Evolutionary conservation across 768 basidiomycete genomes (phyloP).

Genomic region (Aureoboletus auriporus): DNA sequence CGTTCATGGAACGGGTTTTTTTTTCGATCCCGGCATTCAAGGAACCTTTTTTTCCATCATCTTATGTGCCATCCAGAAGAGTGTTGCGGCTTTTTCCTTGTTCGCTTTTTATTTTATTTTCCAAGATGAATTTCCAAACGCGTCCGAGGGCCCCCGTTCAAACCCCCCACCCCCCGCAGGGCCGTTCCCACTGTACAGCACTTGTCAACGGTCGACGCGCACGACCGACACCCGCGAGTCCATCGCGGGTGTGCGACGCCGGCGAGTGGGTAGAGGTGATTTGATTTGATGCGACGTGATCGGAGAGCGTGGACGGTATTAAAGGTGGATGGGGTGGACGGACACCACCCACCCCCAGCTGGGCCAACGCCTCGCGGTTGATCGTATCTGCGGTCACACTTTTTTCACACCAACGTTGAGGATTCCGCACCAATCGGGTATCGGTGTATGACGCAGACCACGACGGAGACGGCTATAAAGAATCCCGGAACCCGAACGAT

Average conservation of each 20-base stretch:
- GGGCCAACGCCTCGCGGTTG: slow-evolving; percentile 2
- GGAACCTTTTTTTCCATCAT: background rate
- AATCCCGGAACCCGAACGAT: slow-evolving; percentile 21
- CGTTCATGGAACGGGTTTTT: no score
- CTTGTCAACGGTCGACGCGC: slow-evolving; percentile 13
- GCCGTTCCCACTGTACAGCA: slow-evolving; percentile 8
- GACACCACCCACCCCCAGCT: background rate
- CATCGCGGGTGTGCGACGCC: background rate
- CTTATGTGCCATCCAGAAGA: background rate
- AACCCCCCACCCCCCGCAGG: slow-evolving; percentile 4
- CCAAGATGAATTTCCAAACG: slow-evolving; percentile 2
- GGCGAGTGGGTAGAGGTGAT: no score
- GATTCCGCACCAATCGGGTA: background rate
- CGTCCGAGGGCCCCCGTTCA: slow-evolving; percentile 14
- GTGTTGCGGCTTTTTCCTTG: background rate
- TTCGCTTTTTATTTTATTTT: background rate
- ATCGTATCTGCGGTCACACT: no score
- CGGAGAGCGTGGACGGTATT: slow-evolving; percentile 6
- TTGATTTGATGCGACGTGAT: no score
- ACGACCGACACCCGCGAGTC: slow-evolving; percentile 18
- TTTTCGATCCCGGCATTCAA: slow-evolving; percentile 14
- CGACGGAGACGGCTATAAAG: slow-evolving; percentile 11
- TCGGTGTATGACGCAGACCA: background rate
- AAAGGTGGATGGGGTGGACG: slow-evolving; percentile 1
- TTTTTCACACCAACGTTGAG: no score